These are phyloP conservation scores for Tubosaeta sp. DNA, from an alignment of 768 basidiomycete species.

Conservation along the genomic window DNA sequence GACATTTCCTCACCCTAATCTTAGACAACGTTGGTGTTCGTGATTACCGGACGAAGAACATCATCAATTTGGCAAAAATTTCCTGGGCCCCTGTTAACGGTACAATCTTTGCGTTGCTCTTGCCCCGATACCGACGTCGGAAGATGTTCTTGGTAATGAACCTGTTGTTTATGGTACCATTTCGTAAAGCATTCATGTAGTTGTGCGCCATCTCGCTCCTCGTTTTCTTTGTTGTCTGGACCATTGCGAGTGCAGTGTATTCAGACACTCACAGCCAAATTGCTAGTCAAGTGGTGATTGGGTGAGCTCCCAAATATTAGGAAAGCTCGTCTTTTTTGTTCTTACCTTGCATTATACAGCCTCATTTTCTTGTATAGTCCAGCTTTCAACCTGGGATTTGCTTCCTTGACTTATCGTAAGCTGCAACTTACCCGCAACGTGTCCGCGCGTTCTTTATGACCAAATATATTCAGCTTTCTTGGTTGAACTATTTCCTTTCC, in stretches of 20 bases:
- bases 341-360: not conserved
- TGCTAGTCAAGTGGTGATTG: constrained; percentile 7
- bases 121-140: constrained; percentile 6
- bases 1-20: constrained; percentile 10
- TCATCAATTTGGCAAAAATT: constrained; percentile 5
- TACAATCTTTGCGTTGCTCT: not conserved
- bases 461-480: constrained; percentile 42
- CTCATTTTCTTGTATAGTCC: constrained; percentile 9
- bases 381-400: constrained; percentile 5
- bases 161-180: no score
- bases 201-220: constrained; percentile 10
- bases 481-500: constrained; percentile 62
- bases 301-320: constrained; percentile 1
- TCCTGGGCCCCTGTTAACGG: constrained; percentile 8
- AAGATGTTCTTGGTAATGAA: constrained; percentile 7
- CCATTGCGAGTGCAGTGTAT: constrained; percentile 12
- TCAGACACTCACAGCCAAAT: constrained; percentile 2
- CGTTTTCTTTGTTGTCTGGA: constrained; percentile 15
- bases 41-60: constrained; percentile 13
- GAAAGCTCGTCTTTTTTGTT: not conserved
- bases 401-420: constrained; percentile 6
- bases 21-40: constrained; percentile 15
- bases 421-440: not conserved
- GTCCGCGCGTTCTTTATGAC: no score
- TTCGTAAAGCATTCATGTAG: not conserved